A percentile compares a stretch with the other conserved stretches of the same genome.
phyloP scores from a whole-genome alignment of 2,329 filamentous ascomycete genomes.

The Penicillium sclerotigenum region DNA sequence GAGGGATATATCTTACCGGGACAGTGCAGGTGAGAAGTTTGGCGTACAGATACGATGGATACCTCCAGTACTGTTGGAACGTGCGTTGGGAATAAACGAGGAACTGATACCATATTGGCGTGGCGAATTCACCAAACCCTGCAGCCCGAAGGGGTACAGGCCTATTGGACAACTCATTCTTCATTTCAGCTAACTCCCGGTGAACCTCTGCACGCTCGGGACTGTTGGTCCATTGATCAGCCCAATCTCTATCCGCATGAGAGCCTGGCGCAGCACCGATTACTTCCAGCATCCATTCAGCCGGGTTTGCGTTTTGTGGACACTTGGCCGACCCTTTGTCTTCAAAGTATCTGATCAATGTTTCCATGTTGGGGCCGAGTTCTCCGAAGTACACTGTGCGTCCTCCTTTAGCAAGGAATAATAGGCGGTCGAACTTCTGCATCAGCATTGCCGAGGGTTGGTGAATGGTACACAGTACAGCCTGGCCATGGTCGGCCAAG shows the following conservation, averaged over 20 bases:
- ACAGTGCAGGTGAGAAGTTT: slow-evolving; percentile 64
- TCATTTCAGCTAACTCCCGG: slow-evolving; percentile 44
- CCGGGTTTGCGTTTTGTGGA: slow-evolving; percentile 63
- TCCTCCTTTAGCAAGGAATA: slow-evolving; percentile 64
- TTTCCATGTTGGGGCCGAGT: slow-evolving; percentile 59
- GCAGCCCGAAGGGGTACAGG: slow-evolving; percentile 44
- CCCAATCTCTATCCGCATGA: slow-evolving; percentile 63
- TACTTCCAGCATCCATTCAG: slow-evolving; percentile 68
- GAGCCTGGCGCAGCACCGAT: slow-evolving; percentile 62
- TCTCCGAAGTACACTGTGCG: slow-evolving; percentile 68
- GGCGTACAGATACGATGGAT: slow-evolving; percentile 80
- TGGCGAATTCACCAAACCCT: slow-evolving; percentile 73
- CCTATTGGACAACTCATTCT: slow-evolving; percentile 26
- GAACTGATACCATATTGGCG: slow-evolving; percentile 66
- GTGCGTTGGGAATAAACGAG: slow-evolving; percentile 66
- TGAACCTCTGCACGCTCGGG: slow-evolving; percentile 56
- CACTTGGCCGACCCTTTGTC: slow-evolving; percentile 60
- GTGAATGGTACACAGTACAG: slow-evolving; percentile 92
- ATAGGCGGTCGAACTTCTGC: slow-evolving; percentile 70
- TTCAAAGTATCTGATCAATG: slow-evolving; percentile 63
- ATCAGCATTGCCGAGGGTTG: slow-evolving; percentile 93
- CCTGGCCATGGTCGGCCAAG: slow-evolving; percentile 81
- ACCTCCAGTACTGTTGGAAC: slow-evolving; percentile 88
- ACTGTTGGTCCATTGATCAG: slow-evolving; percentile 58
- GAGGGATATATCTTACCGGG: slow-evolving; percentile 58